A percentile compares a stretch with the other conserved stretches of the same genome.
phyloP scores from a whole-genome alignment of 768 basidiomycete species.

The Mycena polygramma region DNA sequence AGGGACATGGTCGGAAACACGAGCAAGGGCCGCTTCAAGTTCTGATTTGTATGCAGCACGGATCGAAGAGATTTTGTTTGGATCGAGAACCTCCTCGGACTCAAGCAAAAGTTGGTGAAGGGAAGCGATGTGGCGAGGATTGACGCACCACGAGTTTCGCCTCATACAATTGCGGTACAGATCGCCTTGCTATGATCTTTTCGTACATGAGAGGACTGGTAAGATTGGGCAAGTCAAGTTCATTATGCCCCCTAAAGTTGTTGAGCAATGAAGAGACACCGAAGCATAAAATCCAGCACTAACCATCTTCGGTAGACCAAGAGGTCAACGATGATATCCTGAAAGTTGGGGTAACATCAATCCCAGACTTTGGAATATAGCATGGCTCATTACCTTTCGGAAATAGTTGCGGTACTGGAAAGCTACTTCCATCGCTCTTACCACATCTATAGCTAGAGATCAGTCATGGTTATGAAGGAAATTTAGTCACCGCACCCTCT shows the following conservation, averaged over 20 bases:
- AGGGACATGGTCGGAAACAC: slow-evolving; percentile 62
- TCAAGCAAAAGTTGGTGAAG: slow-evolving; percentile 36
- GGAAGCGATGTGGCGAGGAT: neutral
- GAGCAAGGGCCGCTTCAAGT: slow-evolving; percentile 73
- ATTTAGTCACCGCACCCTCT: slow-evolving; percentile 66
- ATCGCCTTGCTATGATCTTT: slow-evolving; percentile 81
- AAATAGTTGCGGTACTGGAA: slow-evolving; percentile 90
- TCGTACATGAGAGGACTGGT: slow-evolving; percentile 95
- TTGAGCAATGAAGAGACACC: neutral
- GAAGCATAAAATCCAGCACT: slow-evolving; percentile 37
- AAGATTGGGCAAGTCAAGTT: slow-evolving; percentile 87
- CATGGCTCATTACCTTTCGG: slow-evolving; percentile 66
- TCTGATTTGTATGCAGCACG: slow-evolving; percentile 71
- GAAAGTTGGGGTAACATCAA: neutral
- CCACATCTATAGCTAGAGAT: slow-evolving; percentile 69
- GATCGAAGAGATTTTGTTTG: slow-evolving; percentile 60
- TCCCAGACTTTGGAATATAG: neutral
- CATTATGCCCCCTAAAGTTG: slow-evolving; percentile 77
- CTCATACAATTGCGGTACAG: slow-evolving; percentile 87
- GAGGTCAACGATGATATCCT: slow-evolving; percentile 91
- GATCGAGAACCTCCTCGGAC: slow-evolving; percentile 66
- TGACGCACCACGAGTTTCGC: slow-evolving; percentile 78
- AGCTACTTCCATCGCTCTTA: slow-evolving; percentile 87
- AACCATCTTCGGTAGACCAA: slow-evolving; percentile 90
- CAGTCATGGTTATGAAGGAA: neutral